Base-by-base conservation (phyloP, 169 alveolate genomes). In the Cryptosporidium parvum region DNA sequence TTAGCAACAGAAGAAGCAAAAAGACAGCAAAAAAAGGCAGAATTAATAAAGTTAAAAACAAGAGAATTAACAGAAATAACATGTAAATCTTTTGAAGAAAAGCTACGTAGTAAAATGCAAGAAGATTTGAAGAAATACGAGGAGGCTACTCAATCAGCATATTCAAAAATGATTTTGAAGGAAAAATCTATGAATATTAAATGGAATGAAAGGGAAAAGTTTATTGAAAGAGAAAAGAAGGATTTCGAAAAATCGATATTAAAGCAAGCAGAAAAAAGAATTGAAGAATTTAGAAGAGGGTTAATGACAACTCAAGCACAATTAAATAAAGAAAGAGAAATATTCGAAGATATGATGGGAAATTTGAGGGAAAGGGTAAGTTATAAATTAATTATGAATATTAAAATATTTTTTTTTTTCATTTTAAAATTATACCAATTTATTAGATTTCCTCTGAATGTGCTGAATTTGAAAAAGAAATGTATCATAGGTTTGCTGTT, bases 1-100 rank as follows among this genome's bases (percentile, higher is more conserved):
- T 18, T 80, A 29, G 89, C 89, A 26, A 80, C 89, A n/a, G 89
- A 80, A 31, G 89, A 80, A 29, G 80, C 75, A 80, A 80, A 65
- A 59, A 59, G 89, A n/a, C 89, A 80, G 18, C 56, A 80, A 35
- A 65, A 80, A 23, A 80, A 31, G 62, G 75, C 75, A 29, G 89
- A 80, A n/a, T 8, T 65, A 31, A 80, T 80, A 42, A 80, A 80
- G 35, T 6, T 80, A n/a, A 80, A 65, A 62, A 65, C 89, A 33
- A 80, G 65, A 62, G 80, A 80, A 56, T 65, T 80, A n/a, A 65
- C 89, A 10, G 89, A 80, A 62, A 14, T 65, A 44, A 80, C 89
- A 3, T 80, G 89, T 44, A 62, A 48, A 44, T 59, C 89, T 23
- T 80, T 80, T 80, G 89, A 80, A 51, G 80, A 80, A 62, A 80